phyloP scores from a whole-genome alignment of 306 rosid genomes.

The Mimosa bimucronata region DNA sequence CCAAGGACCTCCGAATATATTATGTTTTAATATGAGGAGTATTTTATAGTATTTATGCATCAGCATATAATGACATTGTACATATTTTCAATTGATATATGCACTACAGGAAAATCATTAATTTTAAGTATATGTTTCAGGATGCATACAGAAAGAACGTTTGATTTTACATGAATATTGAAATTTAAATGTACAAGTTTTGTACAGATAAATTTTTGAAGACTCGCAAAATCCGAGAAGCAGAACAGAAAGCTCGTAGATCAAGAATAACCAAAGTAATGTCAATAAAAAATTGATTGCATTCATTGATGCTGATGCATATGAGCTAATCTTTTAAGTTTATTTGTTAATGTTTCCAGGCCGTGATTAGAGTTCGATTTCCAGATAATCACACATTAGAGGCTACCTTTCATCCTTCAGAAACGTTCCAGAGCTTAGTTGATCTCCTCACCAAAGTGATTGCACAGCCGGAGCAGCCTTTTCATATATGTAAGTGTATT shows the following conservation, averaged over 20 bases:
- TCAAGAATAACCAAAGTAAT: constrained; percentile 77
- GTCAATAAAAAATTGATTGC: neutral
- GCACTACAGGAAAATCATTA: constrained; percentile 9
- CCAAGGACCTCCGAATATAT: neutral
- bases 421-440: constrained; percentile 72
- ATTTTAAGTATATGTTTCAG: neutral
- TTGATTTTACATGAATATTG: constrained; percentile 16
- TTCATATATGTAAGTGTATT: constrained; percentile 73
- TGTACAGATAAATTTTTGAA: constrained; percentile 74
- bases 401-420: constrained; percentile 83
- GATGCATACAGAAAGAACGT: neutral
- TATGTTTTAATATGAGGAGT: neutral
- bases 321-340: constrained; percentile 17
- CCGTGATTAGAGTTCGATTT: constrained; percentile 83
- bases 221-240: constrained; percentile 82
- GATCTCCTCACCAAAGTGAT: constrained; percentile 78
- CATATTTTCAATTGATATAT: constrained; percentile 21
- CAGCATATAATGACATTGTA: neutral
- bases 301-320: neutral
- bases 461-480: constrained; percentile 72
- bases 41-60: neutral
- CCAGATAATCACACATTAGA: constrained; percentile 93
- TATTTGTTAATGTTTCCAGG: constrained; percentile 54
- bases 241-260: constrained; percentile 84
- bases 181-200: neutral